phyloP scores from a whole-genome alignment of 306 rosid species.

The Fagus sylvatica region DNA sequence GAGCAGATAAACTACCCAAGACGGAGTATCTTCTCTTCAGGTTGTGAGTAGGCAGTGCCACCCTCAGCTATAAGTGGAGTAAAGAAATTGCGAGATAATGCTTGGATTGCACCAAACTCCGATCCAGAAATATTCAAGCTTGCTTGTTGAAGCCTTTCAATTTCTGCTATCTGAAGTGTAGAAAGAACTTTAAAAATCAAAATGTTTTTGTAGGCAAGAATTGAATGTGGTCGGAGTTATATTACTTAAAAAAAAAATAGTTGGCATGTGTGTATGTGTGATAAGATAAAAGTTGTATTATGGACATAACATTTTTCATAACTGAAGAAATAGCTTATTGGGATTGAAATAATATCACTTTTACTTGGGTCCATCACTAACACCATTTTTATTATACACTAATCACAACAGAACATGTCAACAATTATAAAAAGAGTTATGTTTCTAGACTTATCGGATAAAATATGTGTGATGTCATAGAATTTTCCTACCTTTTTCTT shows the following conservation, averaged over 20 bases:
- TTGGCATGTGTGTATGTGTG: too few relatives aligned
- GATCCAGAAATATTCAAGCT: slow-evolving; percentile 67
- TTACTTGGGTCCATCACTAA: too few relatives aligned
- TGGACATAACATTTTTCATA: too few relatives aligned
- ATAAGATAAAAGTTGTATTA: too few relatives aligned
- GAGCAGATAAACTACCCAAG: slow-evolving; percentile 45
- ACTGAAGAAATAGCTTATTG: too few relatives aligned
- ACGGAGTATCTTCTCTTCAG: slow-evolving; percentile 80
- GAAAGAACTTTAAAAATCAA: background rate
- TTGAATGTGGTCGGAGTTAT: background rate
- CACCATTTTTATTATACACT: too few relatives aligned
- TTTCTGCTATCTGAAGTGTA: slow-evolving; percentile 59
- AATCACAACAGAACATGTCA: too few relatives aligned
- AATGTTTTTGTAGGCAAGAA: background rate
- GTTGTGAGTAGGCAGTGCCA: slow-evolving; percentile 60
- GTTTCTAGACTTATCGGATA: too few relatives aligned
- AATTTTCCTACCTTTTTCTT: too few relatives aligned
- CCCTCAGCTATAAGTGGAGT: slow-evolving; percentile 56
- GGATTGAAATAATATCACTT: too few relatives aligned
- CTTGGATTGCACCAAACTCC: slow-evolving; percentile 76
- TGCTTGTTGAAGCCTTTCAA: slow-evolving; percentile 74
- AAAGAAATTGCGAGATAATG: slow-evolving; percentile 84
- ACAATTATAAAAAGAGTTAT: too few relatives aligned
- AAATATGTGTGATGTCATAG: too few relatives aligned
- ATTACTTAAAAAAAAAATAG: background rate